Evolutionary conservation across 768 basidiomycete species (phyloP).

Genomic region (Lentinula raphanica): DNA sequence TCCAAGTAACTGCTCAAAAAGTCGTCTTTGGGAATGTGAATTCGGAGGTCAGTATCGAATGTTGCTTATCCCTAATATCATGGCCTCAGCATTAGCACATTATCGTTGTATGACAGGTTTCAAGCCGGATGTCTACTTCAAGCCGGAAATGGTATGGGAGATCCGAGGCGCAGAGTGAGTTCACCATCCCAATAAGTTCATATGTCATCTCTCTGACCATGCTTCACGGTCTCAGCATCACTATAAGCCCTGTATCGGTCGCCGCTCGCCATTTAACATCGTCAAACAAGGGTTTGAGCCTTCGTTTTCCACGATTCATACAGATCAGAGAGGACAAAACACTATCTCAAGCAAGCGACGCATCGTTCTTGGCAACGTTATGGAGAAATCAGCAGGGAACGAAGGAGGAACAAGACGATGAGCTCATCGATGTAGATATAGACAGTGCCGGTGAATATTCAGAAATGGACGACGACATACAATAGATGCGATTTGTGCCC

Average conservation of each 20-base stretch:
- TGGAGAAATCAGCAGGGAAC: slow-evolving; percentile 57
- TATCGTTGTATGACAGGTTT: slow-evolving; percentile 36
- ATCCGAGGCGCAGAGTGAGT: slow-evolving; percentile 71
- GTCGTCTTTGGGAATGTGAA: slow-evolving; percentile 55
- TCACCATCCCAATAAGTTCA: slow-evolving; percentile 8
- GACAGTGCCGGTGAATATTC: slow-evolving; percentile 24
- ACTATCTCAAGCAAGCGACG: slow-evolving; percentile 67
- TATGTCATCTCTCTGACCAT: background rate
- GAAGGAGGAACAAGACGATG: slow-evolving; percentile 43
- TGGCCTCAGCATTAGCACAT: too few species aligned
- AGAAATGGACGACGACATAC: slow-evolving; percentile 17
- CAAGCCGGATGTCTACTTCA: slow-evolving; percentile 63
- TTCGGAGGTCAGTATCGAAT: slow-evolving; percentile 55
- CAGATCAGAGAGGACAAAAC: slow-evolving; percentile 67
- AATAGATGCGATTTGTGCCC: too few species aligned
- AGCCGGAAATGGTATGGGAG: slow-evolving; percentile 83
- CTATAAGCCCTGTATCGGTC: slow-evolving; percentile 78
- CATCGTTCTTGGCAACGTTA: slow-evolving; percentile 63
- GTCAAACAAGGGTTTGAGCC: slow-evolving; percentile 58
- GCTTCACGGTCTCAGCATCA: slow-evolving; percentile 49
- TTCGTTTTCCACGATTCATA: slow-evolving; percentile 88
- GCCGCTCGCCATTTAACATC: slow-evolving; percentile 64
- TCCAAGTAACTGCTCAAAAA: slow-evolving; percentile 47
- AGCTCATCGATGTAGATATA: slow-evolving; percentile 50
- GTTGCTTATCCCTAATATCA: too few species aligned